These are phyloP conservation scores for Cercospora sp. DNA, from an alignment of 2,329 filamentous ascomycete genomes.

Conservation along the genomic window DNA sequence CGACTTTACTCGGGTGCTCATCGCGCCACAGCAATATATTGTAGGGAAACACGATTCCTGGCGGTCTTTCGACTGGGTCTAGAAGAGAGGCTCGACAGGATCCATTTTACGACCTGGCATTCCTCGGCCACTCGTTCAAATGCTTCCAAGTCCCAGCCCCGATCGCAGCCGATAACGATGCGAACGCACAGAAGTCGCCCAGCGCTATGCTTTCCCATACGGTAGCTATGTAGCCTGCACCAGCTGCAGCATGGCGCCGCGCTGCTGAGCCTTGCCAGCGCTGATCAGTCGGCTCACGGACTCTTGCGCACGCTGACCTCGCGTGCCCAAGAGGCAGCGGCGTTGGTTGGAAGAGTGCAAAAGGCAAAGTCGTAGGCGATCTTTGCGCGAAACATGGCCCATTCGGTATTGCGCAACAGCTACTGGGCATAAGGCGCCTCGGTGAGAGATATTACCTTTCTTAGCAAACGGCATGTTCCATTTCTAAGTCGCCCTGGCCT, in stretches of 20 bases:
- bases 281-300: not conserved
- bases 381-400: not conserved
- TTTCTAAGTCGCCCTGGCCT: not conserved
- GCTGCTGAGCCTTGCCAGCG: not conserved
- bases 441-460: not conserved
- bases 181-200: not conserved
- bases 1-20: not conserved
- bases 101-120: not conserved
- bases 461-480: not conserved
- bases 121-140: not conserved
- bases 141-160: not conserved
- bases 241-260: not conserved
- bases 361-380: not conserved
- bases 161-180: not conserved
- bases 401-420: not conserved
- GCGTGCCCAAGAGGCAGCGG: too few relatives aligned
- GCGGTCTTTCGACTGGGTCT: not conserved
- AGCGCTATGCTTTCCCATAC: not conserved
- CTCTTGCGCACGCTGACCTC: not conserved
- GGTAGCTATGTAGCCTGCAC: not conserved
- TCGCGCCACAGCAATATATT: not conserved
- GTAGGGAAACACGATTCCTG: not conserved
- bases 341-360: not conserved
- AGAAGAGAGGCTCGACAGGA: not conserved
- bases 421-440: not conserved